Evolutionary conservation across 2,329 filamentous ascomycete genomes (phyloP).

Genomic region (Delphinella strobiligena): DNA sequence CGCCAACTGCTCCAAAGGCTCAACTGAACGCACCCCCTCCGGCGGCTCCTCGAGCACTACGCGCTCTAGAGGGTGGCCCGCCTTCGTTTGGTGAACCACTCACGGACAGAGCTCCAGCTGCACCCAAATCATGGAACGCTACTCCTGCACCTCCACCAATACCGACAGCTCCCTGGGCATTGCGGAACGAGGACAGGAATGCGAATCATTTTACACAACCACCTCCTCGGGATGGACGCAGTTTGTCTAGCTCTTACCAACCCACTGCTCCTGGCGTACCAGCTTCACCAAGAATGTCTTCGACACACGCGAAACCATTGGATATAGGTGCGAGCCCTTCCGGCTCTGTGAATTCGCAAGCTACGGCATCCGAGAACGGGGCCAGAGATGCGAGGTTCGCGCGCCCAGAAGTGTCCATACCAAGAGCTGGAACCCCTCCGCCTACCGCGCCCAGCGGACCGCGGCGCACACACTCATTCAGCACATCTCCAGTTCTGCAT

Average conservation of each 20-base stretch:
- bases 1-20: slow-evolving; percentile 25
- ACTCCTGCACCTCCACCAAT: slow-evolving; percentile 1
- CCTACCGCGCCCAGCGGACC: slow-evolving; percentile 10
- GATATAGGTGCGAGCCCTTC: neutral
- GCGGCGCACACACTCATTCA: slow-evolving; percentile 15
- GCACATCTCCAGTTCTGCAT: slow-evolving; percentile 22
- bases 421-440: slow-evolving; percentile 7
- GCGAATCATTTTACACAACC: neutral
- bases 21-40: slow-evolving; percentile 21
- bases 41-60: slow-evolving; percentile 19
- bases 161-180: slow-evolving; percentile 7
- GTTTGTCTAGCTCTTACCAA: slow-evolving; percentile 5
- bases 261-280: neutral
- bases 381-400: neutral
- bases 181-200: slow-evolving; percentile 5
- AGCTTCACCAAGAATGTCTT: slow-evolving; percentile 2
- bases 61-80: slow-evolving; percentile 17
- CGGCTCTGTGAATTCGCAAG: neutral
- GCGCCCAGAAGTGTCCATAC: slow-evolving; percentile 5
- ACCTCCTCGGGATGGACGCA: slow-evolving; percentile 2
- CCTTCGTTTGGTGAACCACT: neutral
- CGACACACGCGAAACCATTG: neutral
- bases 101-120: slow-evolving; percentile 1
- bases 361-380: neutral
- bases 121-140: slow-evolving; percentile 2